Percentiles rank a stretch among this genome's conserved stretches.
Evolutionary conservation across 768 basidiomycete genomes (phyloP).

Genomic region (Suillus variegatus): DNA sequence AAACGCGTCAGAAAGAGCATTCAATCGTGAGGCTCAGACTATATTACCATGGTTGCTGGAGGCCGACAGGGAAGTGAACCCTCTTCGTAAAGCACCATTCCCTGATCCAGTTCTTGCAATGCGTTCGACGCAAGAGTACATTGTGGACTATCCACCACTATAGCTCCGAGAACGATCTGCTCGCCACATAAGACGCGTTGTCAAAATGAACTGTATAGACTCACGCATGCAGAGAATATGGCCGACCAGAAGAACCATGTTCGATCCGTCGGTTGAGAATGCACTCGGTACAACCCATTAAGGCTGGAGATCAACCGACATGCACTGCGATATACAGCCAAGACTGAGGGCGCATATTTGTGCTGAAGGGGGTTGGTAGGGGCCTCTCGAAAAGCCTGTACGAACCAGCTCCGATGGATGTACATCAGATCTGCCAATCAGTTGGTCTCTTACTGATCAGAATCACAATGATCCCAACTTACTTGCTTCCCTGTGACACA

Average conservation of each 20-base stretch:
- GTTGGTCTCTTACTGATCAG: constrained; percentile 1
- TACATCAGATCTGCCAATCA: constrained; percentile 39
- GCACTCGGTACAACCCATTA: constrained; percentile 36
- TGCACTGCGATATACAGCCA: constrained; percentile 46
- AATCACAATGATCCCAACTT: constrained; percentile 17
- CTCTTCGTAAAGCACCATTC: constrained; percentile 43
- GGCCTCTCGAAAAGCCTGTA: constrained; percentile 44
- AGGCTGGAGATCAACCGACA: constrained; percentile 43
- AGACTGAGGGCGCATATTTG: constrained; percentile 46
- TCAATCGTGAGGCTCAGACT: too few relatives aligned
- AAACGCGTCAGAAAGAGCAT: constrained; percentile 8
- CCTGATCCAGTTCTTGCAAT: constrained; percentile 37
- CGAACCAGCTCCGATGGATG: constrained; percentile 52
- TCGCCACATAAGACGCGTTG: background rate
- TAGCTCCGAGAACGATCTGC: constrained; percentile 47
- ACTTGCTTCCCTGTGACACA: constrained; percentile 49
- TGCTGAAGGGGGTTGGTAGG: constrained; percentile 45
- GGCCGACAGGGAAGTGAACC: constrained; percentile 42
- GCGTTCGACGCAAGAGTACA: constrained; percentile 44
- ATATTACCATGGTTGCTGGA: constrained; percentile 34
- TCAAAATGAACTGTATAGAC: constrained; percentile 20
- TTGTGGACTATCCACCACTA: constrained; percentile 47
- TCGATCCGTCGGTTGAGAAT: constrained; percentile 34
- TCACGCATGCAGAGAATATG: constrained; percentile 50
- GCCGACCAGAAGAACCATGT: constrained; percentile 56